Base-by-base conservation (phyloP, 2,329 filamentous ascomycete species). In the Colletotrichum aenigma region DNA sequence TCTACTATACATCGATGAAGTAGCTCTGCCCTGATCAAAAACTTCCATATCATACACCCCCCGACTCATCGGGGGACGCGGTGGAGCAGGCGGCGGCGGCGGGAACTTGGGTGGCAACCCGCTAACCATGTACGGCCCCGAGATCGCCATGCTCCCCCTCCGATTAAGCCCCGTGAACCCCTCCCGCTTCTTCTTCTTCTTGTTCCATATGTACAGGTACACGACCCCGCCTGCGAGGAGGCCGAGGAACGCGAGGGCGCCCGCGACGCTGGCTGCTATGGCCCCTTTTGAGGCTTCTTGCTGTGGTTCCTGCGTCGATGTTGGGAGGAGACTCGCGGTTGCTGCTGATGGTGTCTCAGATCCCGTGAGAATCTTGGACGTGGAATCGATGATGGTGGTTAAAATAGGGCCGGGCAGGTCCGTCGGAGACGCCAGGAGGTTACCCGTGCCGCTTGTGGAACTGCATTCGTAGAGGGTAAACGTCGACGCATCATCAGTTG, bases 221-320 rank as follows among this genome's bases (percentile, higher is more conserved):
- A 60, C 60, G 8, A 69, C 13, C 2, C 24, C 48, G 4, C 64
- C 74, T 1, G 52, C 18, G 3, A 76, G 12, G 4, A 74, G 10
- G 3, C 74, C 58, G 18, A 76, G 34, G n/a, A 76, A 43, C 1
- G 74, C 70, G 7, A 76, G 32, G 7, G 74, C 74, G 6, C 74
- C 74, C 12, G 61, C 48, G 10, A 74, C 52, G 28, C 64, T 64
- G 10, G 70, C 74, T 15, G 48, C 65, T 2, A 74, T 30, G 10
- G 70, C 70, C 0, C 64, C 58, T 1, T 28, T 8, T 3, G 64
- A 30, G 36, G 36, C 24, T 15, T 26, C 61, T 28, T 16, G 7
- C 26, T 21, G 26, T 4, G 26, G 24, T 7, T 26, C 61, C 7
- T n/a, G n/a, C 4, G 34, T 16, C 7, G 34, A 36, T 16, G 61